Conservation (phyloP, 1,284 basidiomycete species). For the Farysia itapuensis region DNA sequence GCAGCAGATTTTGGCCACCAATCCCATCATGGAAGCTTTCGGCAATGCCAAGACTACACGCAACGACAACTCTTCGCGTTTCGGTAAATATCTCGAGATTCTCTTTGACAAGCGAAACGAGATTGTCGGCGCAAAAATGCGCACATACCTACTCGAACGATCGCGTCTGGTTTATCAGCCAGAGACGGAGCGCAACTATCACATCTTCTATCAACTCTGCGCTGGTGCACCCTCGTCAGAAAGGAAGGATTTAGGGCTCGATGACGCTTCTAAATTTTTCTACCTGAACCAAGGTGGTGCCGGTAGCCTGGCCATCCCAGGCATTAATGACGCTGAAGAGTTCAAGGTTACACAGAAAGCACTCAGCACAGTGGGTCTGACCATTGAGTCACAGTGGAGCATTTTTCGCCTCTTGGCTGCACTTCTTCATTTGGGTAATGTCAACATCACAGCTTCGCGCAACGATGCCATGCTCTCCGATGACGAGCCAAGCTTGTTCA, state of each 20-base stretch:
- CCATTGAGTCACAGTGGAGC: constrained; percentile 95
- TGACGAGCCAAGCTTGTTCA: constrained; percentile 75
- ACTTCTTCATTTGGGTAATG: constrained; percentile 92
- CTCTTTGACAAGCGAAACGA: constrained; percentile 92
- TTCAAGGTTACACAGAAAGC: constrained; percentile 91
- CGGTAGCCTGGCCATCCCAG: constrained; percentile 76
- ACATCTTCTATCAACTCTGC: constrained; percentile 99
- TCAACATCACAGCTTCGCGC: constrained; percentile 80
- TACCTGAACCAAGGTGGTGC: constrained; percentile 93
- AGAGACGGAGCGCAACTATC: constrained; percentile 89
- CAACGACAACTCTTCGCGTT: constrained; percentile 98
- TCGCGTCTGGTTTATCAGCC: constrained; percentile 98
- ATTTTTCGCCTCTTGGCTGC: constrained; percentile 93
- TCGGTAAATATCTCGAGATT: constrained; percentile 99
- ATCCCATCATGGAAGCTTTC: constrained; percentile 97
- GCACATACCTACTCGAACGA: constrained; percentile 95
- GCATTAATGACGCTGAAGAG: constrained; percentile 94
- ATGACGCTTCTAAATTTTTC: constrained; percentile 80
- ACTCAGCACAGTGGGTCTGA: constrained; percentile 92
- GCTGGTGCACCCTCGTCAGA: constrained; percentile 93
- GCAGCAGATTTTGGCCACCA: constrained; percentile 94
- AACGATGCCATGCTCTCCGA: constrained; percentile 84
- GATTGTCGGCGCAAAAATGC: constrained; percentile 95
- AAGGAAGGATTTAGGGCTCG: constrained; percentile 88
- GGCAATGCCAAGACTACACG: constrained; percentile 99